Conservation (phyloP, 2,329 filamentous ascomycete species). For the Stemphylium vesicarium region DNA sequence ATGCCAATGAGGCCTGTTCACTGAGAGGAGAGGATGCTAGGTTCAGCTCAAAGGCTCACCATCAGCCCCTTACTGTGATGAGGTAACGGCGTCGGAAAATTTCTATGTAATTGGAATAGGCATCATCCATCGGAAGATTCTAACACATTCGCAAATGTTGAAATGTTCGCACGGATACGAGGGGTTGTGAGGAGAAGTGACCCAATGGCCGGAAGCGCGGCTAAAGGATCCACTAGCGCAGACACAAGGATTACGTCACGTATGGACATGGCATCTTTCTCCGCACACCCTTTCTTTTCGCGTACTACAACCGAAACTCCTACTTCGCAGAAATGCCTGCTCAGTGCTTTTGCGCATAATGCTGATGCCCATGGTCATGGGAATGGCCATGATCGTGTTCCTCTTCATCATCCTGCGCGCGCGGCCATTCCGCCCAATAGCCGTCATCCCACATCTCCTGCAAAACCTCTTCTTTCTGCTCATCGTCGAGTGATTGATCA, state of each 20-base stretch:
- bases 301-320: not conserved
- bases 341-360: not conserved
- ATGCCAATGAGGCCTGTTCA: too few species aligned
- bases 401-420: constrained; percentile 41
- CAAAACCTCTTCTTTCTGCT: constrained; percentile 56
- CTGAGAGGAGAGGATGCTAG: too few species aligned
- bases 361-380: constrained; percentile 11
- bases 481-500: constrained; percentile 30
- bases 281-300: not conserved
- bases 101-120: too few species aligned
- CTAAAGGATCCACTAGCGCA: not conserved
- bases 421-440: constrained; percentile 60
- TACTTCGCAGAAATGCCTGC: not conserved
- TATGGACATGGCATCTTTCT: not conserved
- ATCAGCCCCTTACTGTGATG: too few species aligned
- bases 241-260: not conserved
- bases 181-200: not conserved
- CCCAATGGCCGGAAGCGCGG: not conserved
- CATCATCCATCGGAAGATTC: too few species aligned
- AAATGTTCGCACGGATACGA: too few species aligned
- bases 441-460: constrained; percentile 64
- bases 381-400: constrained; percentile 31
- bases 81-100: too few species aligned
- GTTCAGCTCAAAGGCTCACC: too few species aligned
- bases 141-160: too few species aligned